A percentile compares a stretch with the other conserved stretches of the same genome.
phyloP scores from a whole-genome alignment of 2,329 filamentous ascomycete species.

The Plectosphaerella plurivora region DNA sequence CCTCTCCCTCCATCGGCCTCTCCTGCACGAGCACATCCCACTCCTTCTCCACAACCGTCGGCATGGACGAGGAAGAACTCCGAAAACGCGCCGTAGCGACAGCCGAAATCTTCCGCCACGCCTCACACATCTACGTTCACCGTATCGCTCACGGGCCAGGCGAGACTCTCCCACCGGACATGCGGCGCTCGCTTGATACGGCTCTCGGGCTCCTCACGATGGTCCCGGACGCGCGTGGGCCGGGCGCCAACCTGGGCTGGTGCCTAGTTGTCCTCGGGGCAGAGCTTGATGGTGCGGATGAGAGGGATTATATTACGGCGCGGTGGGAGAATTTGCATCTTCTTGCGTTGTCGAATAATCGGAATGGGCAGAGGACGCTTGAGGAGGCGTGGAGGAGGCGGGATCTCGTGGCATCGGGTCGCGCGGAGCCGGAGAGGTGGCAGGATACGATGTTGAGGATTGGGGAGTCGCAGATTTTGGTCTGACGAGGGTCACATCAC shows the following conservation, averaged over 20 bases:
- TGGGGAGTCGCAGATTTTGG: slow-evolving; percentile 2
- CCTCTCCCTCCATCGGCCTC: not conserved
- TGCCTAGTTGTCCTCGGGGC: slow-evolving; percentile 6
- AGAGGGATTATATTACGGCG: slow-evolving; percentile 4
- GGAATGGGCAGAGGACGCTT: slow-evolving; percentile 5
- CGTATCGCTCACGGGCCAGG: slow-evolving; percentile 4
- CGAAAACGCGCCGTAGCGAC: slow-evolving; percentile 3
- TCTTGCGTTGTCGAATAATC: slow-evolving; percentile 3
- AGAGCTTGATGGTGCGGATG: slow-evolving; percentile 1
- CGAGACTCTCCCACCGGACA: slow-evolving; percentile 3
- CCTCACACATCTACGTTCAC: slow-evolving; percentile 6
- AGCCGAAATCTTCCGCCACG: slow-evolving; percentile 7
- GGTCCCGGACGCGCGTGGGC: slow-evolving; percentile 5
- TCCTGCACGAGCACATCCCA: slow-evolving; percentile 1
- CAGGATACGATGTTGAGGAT: slow-evolving; percentile 7
- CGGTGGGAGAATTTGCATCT: slow-evolving; percentile 2
- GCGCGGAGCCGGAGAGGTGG: slow-evolving; percentile 2
- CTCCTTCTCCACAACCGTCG: not conserved
- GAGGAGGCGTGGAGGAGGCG: slow-evolving; percentile 2
- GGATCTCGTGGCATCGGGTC: not conserved
- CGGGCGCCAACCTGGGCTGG: slow-evolving; percentile 6
- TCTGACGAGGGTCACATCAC: not conserved
- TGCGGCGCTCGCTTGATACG: slow-evolving; percentile 1
- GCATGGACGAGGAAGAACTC: slow-evolving; percentile 6
- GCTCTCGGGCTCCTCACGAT: slow-evolving; percentile 2